Percentiles rank a stretch among this genome's conserved stretches.
Evolutionary conservation across 1,284 basidiomycete genomes (phyloP).

Genomic region (Sporisorium scitamineum): DNA sequence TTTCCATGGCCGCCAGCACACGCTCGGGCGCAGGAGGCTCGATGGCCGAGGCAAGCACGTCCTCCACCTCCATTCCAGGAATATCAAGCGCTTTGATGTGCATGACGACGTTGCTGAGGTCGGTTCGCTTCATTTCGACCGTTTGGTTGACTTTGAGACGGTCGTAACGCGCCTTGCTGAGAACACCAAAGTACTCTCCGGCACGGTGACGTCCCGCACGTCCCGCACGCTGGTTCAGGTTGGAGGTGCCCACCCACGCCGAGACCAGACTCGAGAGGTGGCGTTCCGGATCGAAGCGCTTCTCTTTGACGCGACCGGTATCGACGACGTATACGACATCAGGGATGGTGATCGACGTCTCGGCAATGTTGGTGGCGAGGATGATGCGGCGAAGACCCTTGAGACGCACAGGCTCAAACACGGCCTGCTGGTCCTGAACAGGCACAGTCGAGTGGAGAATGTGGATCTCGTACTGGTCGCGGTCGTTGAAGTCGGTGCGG

Average conservation of each 20-base stretch:
- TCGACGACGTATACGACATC: slow-evolving; percentile 96
- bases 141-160: slow-evolving; percentile 84
- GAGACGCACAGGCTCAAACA: slow-evolving; percentile 75
- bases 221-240: slow-evolving; percentile 91
- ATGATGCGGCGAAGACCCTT: slow-evolving; percentile 81
- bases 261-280: slow-evolving; percentile 88
- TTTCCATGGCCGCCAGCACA: slow-evolving; percentile 83
- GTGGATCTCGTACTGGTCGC: slow-evolving; percentile 79
- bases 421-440: slow-evolving; percentile 86
- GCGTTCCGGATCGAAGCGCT: slow-evolving; percentile 89
- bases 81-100: slow-evolving; percentile 97
- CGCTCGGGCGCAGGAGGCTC: slow-evolving; percentile 87
- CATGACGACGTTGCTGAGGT: slow-evolving; percentile 73
- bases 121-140: slow-evolving; percentile 89
- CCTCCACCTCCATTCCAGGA: slow-evolving; percentile 85
- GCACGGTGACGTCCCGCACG: slow-evolving; percentile 91
- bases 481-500: slow-evolving; percentile 59
- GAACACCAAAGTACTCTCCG: slow-evolving; percentile 90
- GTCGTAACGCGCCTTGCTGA: slow-evolving; percentile 77
- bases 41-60: slow-evolving; percentile 85
- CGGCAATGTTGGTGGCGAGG: slow-evolving; percentile 94
- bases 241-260: slow-evolving; percentile 92
- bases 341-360: slow-evolving; percentile 88
- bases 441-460: slow-evolving; percentile 92
- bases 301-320: slow-evolving; percentile 88